Evolutionary conservation across 176 grass and related monocot species (phyloP), one percentile per base, ranked within the genome.

Genomic region (Lolium multiflorum): DNA sequence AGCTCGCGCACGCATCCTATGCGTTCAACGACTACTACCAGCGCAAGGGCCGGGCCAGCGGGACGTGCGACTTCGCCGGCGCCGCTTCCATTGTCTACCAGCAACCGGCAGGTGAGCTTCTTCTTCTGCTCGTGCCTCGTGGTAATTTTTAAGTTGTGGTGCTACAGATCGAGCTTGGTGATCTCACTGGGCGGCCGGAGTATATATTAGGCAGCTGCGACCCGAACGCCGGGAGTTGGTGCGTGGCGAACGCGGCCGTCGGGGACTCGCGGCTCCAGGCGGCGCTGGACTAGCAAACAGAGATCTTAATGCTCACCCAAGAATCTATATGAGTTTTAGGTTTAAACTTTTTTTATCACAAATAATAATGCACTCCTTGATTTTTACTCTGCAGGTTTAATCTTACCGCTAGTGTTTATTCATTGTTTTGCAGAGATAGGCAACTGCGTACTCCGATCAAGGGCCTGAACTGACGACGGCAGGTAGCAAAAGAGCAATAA

Each of bases 11-110:
- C 41, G 90, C 93, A 0, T 78, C 90, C 0, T 81, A 88, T 46
- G 90, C 86, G 2, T 88, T 92, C 90, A 88, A 92, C 72, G 76
- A 72, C 78, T 92, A 88, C 79, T 92, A 88, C 73, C 71, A 74
- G 21, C 71, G 71, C n/a, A 49, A 74, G 44, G 71, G 71, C 6
- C 71, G 71, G 71, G n/a, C 71, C 48, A n/a, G 11, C 49, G n/a
- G n/a, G n/a, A n/a, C 71, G 6, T 74, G 71, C 44, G n/a, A 74
- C 1, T 74, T 74, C 6, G 12, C 12, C 12, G 71, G 71, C n/a
- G 71, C 71, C 11, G 71, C 44, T n/a, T 25, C 71, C 5, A 44
- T 74, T 25, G 71, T 74, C 15, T n/a, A 49, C 44, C 71, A 74
- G n/a, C n/a, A n/a, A n/a, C n/a, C n/a, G n/a, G n/a, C n/a, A n/a